These are phyloP conservation scores for Mortierella sp. DNA, from an alignment of 371 early-diverging fungal species.

Conservation along the genomic window DNA sequence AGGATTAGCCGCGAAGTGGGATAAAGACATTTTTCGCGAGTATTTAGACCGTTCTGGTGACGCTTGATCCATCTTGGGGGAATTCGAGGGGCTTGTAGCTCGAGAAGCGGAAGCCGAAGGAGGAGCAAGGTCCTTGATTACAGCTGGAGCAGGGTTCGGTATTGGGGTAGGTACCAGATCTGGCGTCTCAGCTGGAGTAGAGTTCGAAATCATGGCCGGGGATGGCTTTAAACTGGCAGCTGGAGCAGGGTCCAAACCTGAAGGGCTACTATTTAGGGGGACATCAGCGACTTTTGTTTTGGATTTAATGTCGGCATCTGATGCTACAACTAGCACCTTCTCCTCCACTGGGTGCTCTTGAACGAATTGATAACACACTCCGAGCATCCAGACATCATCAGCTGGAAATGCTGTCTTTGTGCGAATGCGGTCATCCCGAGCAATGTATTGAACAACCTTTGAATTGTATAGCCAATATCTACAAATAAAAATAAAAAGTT, in stretches of 20 bases:
- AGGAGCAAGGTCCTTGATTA: not conserved
- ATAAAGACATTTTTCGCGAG: conserved; percentile 10
- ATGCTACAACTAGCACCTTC: not conserved
- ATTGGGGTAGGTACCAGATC: not conserved
- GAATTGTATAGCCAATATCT: conserved; percentile 56
- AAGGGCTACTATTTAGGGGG: not conserved
- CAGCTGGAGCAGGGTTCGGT: not conserved
- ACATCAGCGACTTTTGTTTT: not conserved
- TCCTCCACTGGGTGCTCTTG: conserved; percentile 3
- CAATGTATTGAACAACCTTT: conserved; percentile 44
- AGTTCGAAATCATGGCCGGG: too few relatives aligned
- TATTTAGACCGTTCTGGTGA: not conserved
- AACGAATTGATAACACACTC: conserved; percentile 17
- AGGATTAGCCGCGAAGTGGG: conserved; percentile 12
- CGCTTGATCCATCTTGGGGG: not conserved
- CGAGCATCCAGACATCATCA: conserved; percentile 48
- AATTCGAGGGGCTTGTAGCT: not conserved
- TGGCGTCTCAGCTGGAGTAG: not conserved
- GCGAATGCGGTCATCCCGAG: conserved; percentile 37
- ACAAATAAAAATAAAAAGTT: not conserved
- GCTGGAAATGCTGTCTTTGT: conserved; percentile 36
- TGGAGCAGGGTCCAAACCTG: not conserved
- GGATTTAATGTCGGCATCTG: not conserved
- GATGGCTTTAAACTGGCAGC: not conserved
- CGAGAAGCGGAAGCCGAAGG: not conserved